Percentiles rank a stretch among this genome's conserved stretches.
Evolutionary conservation across 257 asterid genomes (phyloP).

Genomic region (Solanum habrochaites): DNA sequence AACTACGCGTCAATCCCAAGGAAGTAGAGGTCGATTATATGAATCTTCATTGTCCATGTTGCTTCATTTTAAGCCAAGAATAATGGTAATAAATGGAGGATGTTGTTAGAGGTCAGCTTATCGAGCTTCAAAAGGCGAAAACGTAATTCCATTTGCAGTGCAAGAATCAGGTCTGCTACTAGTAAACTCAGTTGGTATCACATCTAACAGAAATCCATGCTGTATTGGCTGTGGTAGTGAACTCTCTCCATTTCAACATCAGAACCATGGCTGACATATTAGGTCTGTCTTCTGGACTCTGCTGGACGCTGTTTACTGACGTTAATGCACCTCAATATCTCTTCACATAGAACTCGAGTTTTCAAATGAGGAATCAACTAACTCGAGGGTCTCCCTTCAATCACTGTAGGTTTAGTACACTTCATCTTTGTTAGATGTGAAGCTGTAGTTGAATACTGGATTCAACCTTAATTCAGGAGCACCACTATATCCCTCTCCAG

Average conservation of each 20-base stretch:
- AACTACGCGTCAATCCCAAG: background rate
- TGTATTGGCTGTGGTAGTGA: constrained; percentile 8
- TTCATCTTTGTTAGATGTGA: background rate
- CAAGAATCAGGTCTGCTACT: background rate
- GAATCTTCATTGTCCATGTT: background rate
- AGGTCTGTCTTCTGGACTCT: background rate
- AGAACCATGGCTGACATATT: constrained; percentile 3
- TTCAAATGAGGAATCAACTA: background rate
- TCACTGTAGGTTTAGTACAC: constrained; percentile 4
- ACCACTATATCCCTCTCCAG: constrained; percentile 6
- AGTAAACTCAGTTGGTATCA: background rate
- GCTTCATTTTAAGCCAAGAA: background rate
- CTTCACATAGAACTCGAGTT: background rate
- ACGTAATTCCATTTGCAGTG: background rate
- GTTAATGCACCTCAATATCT: background rate
- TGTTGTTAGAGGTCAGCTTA: background rate
- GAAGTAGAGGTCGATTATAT: background rate
- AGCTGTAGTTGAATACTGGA: background rate
- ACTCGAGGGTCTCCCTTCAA: background rate
- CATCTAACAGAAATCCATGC: constrained; percentile 14
- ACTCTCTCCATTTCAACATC: constrained; percentile 12
- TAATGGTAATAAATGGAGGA: background rate
- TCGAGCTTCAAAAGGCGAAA: background rate
- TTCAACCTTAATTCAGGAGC: constrained; percentile 3
- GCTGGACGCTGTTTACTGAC: constrained; percentile 4